Evolutionary conservation across 2,329 filamentous ascomycete species (phyloP).

Genomic region (Botryotinia narcissicola): DNA sequence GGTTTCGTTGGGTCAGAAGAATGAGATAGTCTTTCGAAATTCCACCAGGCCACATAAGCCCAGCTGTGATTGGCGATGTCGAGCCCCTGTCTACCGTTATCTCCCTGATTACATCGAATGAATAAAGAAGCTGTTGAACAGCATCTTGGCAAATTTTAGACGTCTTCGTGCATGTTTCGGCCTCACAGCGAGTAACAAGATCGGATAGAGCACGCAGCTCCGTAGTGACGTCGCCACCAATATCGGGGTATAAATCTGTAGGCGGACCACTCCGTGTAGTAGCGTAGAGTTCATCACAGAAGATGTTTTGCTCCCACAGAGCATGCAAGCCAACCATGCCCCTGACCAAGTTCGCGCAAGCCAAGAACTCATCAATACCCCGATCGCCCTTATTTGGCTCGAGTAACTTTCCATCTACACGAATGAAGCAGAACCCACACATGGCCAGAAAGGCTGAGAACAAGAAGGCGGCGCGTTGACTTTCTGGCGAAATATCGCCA

Average conservation of each 20-base stretch:
- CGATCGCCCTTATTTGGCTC: background rate
- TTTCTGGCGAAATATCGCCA: background rate
- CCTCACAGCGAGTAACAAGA: background rate
- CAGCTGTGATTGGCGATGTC: background rate
- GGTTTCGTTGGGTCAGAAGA: background rate
- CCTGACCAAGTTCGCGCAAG: background rate
- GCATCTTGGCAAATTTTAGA: background rate
- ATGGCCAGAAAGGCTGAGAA: background rate
- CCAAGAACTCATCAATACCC: background rate
- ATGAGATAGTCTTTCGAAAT: background rate
- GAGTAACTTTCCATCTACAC: background rate
- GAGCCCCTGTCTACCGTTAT: background rate
- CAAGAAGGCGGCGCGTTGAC: background rate
- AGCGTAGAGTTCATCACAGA: background rate
- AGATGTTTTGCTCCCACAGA: background rate
- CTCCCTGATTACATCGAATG: background rate
- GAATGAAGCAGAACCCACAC: background rate
- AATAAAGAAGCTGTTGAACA: background rate
- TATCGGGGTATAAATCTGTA: background rate
- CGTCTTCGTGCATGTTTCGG: background rate
- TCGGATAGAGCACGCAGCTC: background rate
- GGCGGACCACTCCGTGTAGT: background rate
- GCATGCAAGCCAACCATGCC: background rate
- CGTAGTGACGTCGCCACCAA: background rate
- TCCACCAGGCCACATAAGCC: background rate